Conservation (phyloP, 73 alveolate genomes). For the Paramecium biaurelia region DNA sequence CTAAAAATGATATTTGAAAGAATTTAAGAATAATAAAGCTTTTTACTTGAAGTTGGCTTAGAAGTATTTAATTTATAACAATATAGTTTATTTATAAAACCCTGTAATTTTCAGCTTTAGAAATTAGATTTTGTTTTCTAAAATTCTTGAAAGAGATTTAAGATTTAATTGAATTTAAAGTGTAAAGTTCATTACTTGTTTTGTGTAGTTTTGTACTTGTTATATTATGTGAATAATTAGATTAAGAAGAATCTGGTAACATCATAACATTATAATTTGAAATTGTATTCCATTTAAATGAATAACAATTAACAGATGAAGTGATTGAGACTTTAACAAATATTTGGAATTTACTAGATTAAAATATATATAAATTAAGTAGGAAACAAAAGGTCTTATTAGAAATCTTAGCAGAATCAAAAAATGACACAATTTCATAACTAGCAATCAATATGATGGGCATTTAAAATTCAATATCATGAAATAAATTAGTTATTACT, state of each 20-base stretch:
- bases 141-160: background rate
- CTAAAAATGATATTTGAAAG: background rate
- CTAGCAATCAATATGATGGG: background rate
- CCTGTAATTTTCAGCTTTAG: background rate
- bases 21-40: background rate
- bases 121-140: background rate
- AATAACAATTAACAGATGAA: background rate
- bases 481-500: background rate
- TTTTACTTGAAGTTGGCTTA: background rate
- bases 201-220: background rate
- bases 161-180: background rate
- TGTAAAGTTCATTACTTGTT: background rate
- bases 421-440: background rate
- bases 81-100: background rate
- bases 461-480: background rate
- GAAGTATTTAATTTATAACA: background rate
- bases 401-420: background rate
- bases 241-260: background rate
- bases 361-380: background rate
- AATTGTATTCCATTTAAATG: background rate
- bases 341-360: background rate
- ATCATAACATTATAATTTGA: background rate
- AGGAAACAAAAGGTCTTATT: background rate
- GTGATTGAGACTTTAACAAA: background rate
- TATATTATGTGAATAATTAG: background rate